A percentile compares a stretch with the other conserved stretches of the same genome.
Conservation (phyloP, 1,284 basidiomycete genomes). For the Heterobasidion parviporum region DNA sequence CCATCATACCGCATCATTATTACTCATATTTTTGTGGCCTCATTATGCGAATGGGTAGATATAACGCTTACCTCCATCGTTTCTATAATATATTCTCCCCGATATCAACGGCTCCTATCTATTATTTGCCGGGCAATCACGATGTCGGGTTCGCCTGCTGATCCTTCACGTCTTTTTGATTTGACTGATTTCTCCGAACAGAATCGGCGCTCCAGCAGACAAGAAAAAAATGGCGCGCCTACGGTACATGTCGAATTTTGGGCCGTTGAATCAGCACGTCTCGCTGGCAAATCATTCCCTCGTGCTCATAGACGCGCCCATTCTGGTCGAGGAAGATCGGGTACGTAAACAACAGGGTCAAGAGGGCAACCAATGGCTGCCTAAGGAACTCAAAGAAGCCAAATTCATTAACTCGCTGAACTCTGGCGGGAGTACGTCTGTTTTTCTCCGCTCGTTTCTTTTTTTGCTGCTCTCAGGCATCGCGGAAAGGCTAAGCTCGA, state of each 20-base stretch:
- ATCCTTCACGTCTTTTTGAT: not conserved
- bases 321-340: conserved; percentile 76
- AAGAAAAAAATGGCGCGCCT: conserved; percentile 30
- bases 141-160: conserved; percentile 59
- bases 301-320: conserved; percentile 68
- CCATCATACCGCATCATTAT: not conserved
- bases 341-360: conserved; percentile 40
- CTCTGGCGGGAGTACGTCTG: not conserved
- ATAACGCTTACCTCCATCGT: conserved; percentile 54
- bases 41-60: conserved; percentile 36
- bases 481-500: conserved; percentile 30
- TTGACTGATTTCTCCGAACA: not conserved
- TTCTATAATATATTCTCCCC: conserved; percentile 64
- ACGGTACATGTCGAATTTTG: conserved; percentile 65
- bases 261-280: conserved; percentile 45
- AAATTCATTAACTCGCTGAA: not conserved
- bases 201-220: not conserved
- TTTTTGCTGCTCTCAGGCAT: not conserved
- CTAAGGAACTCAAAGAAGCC: conserved; percentile 6
- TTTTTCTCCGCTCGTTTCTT: not conserved
- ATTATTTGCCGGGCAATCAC: conserved; percentile 84
- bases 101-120: conserved; percentile 33
- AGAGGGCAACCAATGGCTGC: conserved; percentile 45
- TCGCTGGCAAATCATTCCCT: conserved; percentile 64
- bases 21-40: not conserved